These are phyloP conservation scores for Marsdenia floribunda DNA, from an alignment of 257 asterid genomes.

Conservation along the genomic window DNA sequence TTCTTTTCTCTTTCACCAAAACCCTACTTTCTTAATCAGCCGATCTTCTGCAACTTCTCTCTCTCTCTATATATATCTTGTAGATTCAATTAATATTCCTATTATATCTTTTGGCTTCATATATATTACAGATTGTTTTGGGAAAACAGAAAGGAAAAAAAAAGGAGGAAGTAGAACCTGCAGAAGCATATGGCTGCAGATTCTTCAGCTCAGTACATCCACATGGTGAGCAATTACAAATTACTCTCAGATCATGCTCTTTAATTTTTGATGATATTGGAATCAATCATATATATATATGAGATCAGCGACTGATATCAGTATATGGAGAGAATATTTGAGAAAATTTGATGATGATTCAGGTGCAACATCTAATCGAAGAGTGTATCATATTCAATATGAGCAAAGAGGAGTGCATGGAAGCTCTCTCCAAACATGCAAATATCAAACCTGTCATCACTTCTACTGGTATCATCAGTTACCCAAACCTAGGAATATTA, in stretches of 20 bases:
- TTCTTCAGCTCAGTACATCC: constrained; percentile 67
- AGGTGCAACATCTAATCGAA: constrained; percentile 50
- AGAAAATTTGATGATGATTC: not conserved
- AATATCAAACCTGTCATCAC: constrained; percentile 43
- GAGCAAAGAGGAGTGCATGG: constrained; percentile 55
- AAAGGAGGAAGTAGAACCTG: no score
- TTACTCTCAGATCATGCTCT: not conserved
- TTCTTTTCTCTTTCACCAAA: not conserved
- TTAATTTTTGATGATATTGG: not conserved
- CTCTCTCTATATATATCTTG: not conserved
- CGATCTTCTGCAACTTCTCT: not conserved
- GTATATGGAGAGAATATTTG: not conserved
- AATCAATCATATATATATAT: no score
- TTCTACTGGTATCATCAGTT: constrained; percentile 29
- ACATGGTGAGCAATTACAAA: constrained; percentile 34
- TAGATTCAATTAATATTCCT: no score
- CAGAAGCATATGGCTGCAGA: constrained; percentile 41
- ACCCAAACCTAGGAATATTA: no score
- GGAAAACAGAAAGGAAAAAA: no score
- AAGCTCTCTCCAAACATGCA: constrained; percentile 52
- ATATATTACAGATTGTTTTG: no score
- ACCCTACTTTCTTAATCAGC: constrained; percentile 1
- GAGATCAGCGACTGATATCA: no score
- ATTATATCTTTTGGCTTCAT: no score
- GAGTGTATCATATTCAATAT: constrained; percentile 39